Evolutionary conservation across 805 yeast genomes (phyloP).

Genomic region (Kuraishia ogatae): DNA sequence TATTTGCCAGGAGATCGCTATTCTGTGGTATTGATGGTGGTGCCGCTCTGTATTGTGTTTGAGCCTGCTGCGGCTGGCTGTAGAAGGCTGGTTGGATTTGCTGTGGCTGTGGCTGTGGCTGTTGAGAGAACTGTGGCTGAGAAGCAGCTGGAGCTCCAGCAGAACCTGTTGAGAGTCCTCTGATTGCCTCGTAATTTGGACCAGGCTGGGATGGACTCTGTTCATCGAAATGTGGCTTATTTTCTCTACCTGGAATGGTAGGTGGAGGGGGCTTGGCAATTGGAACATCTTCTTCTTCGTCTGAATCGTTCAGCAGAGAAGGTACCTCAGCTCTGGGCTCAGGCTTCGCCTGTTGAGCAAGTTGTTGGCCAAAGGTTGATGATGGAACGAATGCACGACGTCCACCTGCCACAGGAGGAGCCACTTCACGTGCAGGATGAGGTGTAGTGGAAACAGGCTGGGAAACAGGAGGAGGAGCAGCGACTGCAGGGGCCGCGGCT

Average conservation of each 20-base stretch:
- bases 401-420: constrained; percentile 22
- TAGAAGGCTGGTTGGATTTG: constrained; percentile 4
- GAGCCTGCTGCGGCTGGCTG: constrained; percentile 1
- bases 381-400: constrained; percentile 61
- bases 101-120: constrained; percentile 10
- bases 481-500: constrained; percentile 16
- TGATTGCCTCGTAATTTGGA: constrained; percentile 41
- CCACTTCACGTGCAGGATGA: constrained; percentile 11
- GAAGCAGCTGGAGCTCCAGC: not conserved
- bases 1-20: constrained; percentile 47
- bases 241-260: constrained; percentile 24
- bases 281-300: constrained; percentile 27
- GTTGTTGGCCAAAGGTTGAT: constrained; percentile 76
- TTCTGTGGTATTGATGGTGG: constrained; percentile 15
- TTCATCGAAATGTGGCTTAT: constrained; percentile 24
- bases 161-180: constrained; percentile 13
- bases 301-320: constrained; percentile 24
- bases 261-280: constrained; percentile 20
- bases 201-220: constrained; percentile 3
- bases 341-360: constrained; percentile 23
- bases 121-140: not conserved
- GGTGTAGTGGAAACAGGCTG: not conserved
- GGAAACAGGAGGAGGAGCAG: constrained; percentile 12
- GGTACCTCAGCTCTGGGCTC: constrained; percentile 15
- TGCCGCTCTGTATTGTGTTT: constrained; percentile 6